Conservation (phyloP, 345 rosid genomes). For the Hibiscus syriacus region DNA sequence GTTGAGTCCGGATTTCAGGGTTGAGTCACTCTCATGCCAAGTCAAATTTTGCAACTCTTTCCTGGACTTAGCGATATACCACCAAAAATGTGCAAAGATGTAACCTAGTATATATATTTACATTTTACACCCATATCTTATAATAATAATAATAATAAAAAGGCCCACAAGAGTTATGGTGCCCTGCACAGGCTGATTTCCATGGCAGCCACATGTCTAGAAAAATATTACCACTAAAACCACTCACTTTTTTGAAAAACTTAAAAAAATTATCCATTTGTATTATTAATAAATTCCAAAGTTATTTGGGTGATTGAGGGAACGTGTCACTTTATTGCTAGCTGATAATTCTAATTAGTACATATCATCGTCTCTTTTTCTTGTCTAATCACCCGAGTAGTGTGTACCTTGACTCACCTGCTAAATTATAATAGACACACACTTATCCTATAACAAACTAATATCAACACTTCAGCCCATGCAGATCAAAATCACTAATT, state of each 20-base stretch:
- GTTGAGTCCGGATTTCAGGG: background rate
- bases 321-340: too few relatives aligned
- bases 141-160: background rate
- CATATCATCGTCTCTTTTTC: too few relatives aligned
- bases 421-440: too few relatives aligned
- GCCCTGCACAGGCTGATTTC: background rate
- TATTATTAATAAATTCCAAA: too few relatives aligned
- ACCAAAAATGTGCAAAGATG: background rate
- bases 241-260: too few relatives aligned
- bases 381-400: too few relatives aligned
- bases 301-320: too few relatives aligned
- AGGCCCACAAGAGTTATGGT: background rate
- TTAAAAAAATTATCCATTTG: too few relatives aligned
- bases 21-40: background rate
- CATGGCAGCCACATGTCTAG: background rate
- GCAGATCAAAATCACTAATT: background rate
- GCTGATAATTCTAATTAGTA: too few relatives aligned
- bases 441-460: too few relatives aligned
- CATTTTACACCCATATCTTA: background rate
- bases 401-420: too few relatives aligned
- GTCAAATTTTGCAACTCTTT: slow-evolving; percentile 1
- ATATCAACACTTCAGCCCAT: background rate
- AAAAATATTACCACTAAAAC: too few relatives aligned
- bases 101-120: background rate
- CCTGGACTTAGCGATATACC: background rate